Evolutionary conservation across 345 rosid genomes (phyloP).

Genomic region (Eucalyptus urophylla): DNA sequence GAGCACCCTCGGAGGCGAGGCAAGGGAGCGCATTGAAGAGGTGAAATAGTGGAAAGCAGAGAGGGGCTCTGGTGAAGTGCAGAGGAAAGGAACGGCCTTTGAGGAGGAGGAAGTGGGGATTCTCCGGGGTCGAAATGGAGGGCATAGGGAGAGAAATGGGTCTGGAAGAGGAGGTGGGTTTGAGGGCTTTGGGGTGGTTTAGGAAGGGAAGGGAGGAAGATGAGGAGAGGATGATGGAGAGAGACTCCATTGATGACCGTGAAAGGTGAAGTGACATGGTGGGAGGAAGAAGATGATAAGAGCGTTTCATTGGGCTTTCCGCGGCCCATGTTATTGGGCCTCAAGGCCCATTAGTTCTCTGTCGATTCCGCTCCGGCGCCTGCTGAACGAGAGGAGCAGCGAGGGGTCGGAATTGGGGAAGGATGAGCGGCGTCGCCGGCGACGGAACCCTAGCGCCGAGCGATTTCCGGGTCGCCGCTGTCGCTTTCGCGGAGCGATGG

Average conservation of each 20-base stretch:
- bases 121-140: neutral
- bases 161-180: neutral
- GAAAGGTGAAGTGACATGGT: neutral
- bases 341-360: neutral
- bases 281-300: neutral
- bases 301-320: neutral
- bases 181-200: slow-evolving; percentile 14
- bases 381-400: neutral
- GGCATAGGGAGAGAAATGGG: neutral
- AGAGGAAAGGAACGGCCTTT: neutral
- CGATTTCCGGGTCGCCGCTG: slow-evolving; percentile 36
- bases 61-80: neutral
- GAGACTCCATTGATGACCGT: slow-evolving; percentile 19
- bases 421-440: neutral
- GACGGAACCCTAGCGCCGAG: slow-evolving; percentile 48
- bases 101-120: neutral
- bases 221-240: slow-evolving; percentile 6
- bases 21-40: slow-evolving; percentile 29
- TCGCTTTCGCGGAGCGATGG: slow-evolving; percentile 45
- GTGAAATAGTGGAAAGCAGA: slow-evolving; percentile 22
- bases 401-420: neutral
- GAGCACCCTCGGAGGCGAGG: slow-evolving; percentile 39
- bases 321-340: neutral
- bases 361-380: neutral
- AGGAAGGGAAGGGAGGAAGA: slow-evolving; percentile 20